These are phyloP conservation scores for Trichopus zeylanicus DNA, from an alignment of 116 monocot genomes.

Conservation along the genomic window DNA sequence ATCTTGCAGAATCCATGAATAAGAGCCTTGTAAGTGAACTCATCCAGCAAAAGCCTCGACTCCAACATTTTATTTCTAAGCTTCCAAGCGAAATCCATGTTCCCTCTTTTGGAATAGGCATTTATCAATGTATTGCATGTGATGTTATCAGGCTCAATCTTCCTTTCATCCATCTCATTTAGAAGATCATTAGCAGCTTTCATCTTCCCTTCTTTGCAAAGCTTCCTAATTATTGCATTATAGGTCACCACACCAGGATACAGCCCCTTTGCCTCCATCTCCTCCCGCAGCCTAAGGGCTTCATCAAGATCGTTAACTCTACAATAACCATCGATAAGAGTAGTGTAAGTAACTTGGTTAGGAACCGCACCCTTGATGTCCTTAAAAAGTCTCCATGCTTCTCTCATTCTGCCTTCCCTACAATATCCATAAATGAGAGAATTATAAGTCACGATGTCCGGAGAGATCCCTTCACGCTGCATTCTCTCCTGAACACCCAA, in stretches of 20 bases:
- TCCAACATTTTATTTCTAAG: conserved; percentile 83
- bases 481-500: conserved; percentile 60
- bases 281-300: conserved; percentile 43
- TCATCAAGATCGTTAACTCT: conserved; percentile 50
- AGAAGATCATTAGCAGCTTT: conserved; percentile 66
- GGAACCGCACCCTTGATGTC: conserved; percentile 63
- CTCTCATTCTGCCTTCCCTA: conserved; percentile 78
- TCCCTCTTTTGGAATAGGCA: conserved; percentile 85
- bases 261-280: conserved; percentile 78
- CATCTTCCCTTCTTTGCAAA: conserved; percentile 85
- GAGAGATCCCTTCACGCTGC: conserved; percentile 43
- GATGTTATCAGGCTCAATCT: conserved; percentile 63
- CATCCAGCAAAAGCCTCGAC: conserved; percentile 53
- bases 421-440: conserved; percentile 69
- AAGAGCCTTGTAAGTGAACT: conserved; percentile 81
- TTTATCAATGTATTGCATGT: conserved; percentile 95
- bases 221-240: conserved; percentile 60
- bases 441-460: conserved; percentile 74
- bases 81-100: conserved; percentile 77
- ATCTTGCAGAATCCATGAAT: conserved; percentile 90
- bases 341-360: conserved; percentile 75
- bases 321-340: conserved; percentile 84
- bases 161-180: conserved; percentile 84
- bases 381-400: conserved; percentile 56
- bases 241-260: conserved; percentile 59